A percentile compares a stretch with the other conserved stretches of the same genome.
Evolutionary conservation across 805 yeast genomes (phyloP).

Genomic region (Candida nonsorbophila): DNA sequence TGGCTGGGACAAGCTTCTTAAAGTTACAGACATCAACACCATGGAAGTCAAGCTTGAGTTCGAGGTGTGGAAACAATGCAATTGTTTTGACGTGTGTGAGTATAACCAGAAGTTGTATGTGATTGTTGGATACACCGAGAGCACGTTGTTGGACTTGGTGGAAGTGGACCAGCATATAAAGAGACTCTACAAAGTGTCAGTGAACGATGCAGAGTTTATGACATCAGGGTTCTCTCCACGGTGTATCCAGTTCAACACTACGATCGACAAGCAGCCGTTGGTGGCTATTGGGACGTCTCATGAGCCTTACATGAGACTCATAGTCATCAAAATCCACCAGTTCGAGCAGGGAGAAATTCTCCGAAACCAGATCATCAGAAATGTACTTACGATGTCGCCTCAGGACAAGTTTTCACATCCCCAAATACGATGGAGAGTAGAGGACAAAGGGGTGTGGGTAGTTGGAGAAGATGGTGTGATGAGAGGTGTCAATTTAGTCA

Average conservation of each 20-base stretch:
- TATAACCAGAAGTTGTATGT: slow-evolving; percentile 29
- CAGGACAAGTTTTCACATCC: slow-evolving; percentile 65
- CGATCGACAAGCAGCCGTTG: slow-evolving; percentile 18
- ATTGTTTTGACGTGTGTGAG: slow-evolving; percentile 40
- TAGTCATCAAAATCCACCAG: slow-evolving; percentile 47
- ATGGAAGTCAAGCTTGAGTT: slow-evolving; percentile 11
- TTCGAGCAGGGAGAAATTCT: slow-evolving; percentile 11
- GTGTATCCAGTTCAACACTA: slow-evolving; percentile 20
- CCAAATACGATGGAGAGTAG: slow-evolving; percentile 38
- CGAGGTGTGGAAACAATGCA: slow-evolving; percentile 46
- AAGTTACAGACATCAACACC: slow-evolving; percentile 12
- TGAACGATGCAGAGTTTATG: slow-evolving; percentile 71
- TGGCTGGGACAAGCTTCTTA: slow-evolving; percentile 54
- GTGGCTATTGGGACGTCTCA: slow-evolving; percentile 72
- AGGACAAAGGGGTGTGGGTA: slow-evolving; percentile 56
- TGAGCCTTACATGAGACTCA: slow-evolving; percentile 67
- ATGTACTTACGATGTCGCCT: slow-evolving; percentile 47
- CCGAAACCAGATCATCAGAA: slow-evolving; percentile 22
- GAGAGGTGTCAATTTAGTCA: slow-evolving; percentile 53
- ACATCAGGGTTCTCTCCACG: slow-evolving; percentile 60
- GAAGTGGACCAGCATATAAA: slow-evolving; percentile 13
- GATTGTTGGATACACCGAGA: slow-evolving; percentile 55
- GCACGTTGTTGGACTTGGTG: slow-evolving; percentile 44
- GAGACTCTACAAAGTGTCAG: slow-evolving; percentile 45
- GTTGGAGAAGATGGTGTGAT: slow-evolving; percentile 64